phyloP scores from a whole-genome alignment of 176 grass and related monocot genomes.

The Aegilops umbellulata region DNA sequence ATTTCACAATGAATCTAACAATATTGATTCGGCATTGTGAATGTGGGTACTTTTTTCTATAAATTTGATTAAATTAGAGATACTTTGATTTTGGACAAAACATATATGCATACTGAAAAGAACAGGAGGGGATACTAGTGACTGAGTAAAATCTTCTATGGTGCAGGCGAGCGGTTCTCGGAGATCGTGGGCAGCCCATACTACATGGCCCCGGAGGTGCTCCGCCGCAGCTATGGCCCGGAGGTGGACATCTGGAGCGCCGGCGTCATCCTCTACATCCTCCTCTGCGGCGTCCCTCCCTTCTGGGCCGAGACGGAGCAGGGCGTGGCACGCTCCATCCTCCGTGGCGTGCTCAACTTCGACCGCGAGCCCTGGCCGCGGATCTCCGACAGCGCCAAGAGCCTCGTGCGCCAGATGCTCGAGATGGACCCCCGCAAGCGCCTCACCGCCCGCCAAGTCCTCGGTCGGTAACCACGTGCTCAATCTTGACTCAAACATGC shows the following conservation, averaged over 20 bases:
- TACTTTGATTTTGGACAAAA: no score
- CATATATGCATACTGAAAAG: no score
- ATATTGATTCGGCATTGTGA: no score
- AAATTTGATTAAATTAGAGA: no score
- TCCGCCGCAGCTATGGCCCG: slow-evolving; percentile 47
- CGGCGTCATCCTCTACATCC: slow-evolving; percentile 69
- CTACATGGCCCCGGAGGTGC: slow-evolving; percentile 70
- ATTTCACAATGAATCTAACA: no score
- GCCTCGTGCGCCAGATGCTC: slow-evolving; percentile 68
- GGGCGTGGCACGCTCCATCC: slow-evolving; percentile 69
- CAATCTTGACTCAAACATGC: not conserved
- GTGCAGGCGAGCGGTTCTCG: slow-evolving; percentile 48
- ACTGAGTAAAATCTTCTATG: not conserved
- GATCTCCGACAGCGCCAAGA: slow-evolving; percentile 64
- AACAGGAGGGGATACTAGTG: no score
- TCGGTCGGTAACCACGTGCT: slow-evolving; percentile 33
- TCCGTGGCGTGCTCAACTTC: slow-evolving; percentile 54
- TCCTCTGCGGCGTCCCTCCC: slow-evolving; percentile 56
- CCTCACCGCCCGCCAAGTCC: slow-evolving; percentile 67
- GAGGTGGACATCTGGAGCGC: slow-evolving; percentile 70
- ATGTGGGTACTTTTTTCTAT: no score
- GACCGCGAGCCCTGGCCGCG: slow-evolving; percentile 63
- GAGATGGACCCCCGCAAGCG: slow-evolving; percentile 53
- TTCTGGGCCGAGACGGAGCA: slow-evolving; percentile 79
- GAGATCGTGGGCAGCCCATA: slow-evolving; percentile 75